phyloP scores from a whole-genome alignment of 75 land plant genomes.

The Pinus albicaulis region DNA sequence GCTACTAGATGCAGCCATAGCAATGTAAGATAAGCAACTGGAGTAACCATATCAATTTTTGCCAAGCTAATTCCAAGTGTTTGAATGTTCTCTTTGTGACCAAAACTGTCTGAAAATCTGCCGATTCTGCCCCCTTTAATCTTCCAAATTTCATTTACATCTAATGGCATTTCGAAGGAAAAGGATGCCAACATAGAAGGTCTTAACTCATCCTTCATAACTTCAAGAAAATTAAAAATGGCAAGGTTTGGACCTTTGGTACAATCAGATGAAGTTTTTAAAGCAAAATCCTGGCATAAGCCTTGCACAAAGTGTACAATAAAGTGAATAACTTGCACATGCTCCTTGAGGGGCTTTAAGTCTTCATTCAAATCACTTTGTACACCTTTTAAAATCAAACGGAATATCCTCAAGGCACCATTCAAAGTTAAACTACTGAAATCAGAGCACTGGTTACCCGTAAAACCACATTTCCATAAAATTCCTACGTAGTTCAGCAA shows the following conservation, averaged over 20 bases:
- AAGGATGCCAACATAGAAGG: constrained; percentile 35
- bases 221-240: constrained; percentile 21
- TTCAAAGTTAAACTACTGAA: constrained; percentile 17
- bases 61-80: constrained; percentile 12
- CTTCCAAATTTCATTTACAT: constrained; percentile 21
- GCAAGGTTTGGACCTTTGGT: constrained; percentile 5
- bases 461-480: constrained; percentile 16
- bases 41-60: constrained; percentile 36
- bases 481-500: constrained; percentile 25
- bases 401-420: constrained; percentile 28
- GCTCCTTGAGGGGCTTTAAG: constrained; percentile 9
- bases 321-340: constrained; percentile 18
- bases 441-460: constrained; percentile 7
- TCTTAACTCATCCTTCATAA: constrained; percentile 26
- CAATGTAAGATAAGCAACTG: constrained; percentile 28
- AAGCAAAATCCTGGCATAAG: constrained; percentile 28
- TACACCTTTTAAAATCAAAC: constrained; percentile 38
- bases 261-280: background rate
- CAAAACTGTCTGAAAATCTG: background rate
- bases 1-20: constrained; percentile 18
- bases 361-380: constrained; percentile 12
- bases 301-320: constrained; percentile 29
- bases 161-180: constrained; percentile 32
- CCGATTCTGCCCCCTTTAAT: background rate
- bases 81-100: background rate